Evolutionary conservation across 345 rosid genomes (phyloP).

Genomic region (Cochlearia excelsa): DNA sequence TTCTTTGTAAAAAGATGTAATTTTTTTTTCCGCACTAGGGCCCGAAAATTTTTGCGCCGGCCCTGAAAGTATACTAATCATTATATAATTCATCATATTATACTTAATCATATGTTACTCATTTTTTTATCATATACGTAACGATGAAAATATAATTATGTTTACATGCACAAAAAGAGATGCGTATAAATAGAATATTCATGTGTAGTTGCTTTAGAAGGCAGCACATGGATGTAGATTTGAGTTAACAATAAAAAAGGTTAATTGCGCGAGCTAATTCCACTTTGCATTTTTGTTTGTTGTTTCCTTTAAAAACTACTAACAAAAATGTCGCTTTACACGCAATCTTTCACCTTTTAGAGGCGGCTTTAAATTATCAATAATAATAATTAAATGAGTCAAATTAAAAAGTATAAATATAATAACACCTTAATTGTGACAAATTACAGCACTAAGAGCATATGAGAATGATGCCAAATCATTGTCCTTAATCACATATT

Average conservation of each 20-base stretch:
- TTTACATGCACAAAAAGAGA: slow-evolving; percentile 24
- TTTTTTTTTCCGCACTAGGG: too few species aligned
- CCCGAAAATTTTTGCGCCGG: too few species aligned
- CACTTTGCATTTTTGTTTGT: slow-evolving; percentile 22
- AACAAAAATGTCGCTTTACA: slow-evolving; percentile 29
- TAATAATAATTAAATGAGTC: slow-evolving; percentile 23
- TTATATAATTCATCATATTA: too few species aligned
- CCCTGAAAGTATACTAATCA: too few species aligned
- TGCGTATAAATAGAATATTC: slow-evolving; percentile 22
- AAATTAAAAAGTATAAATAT: slow-evolving; percentile 18
- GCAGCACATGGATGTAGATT: slow-evolving; percentile 33
- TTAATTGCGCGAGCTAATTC: slow-evolving; percentile 7
- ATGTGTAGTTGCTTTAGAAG: slow-evolving; percentile 35
- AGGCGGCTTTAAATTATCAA: slow-evolving; percentile 28
- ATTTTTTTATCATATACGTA: neutral
- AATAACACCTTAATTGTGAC: slow-evolving; percentile 6
- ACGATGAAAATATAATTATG: slow-evolving; percentile 9
- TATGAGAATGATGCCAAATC: slow-evolving; percentile 24
- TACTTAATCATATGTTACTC: too few species aligned
- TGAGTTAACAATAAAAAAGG: slow-evolving; percentile 8
- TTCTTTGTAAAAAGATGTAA: too few species aligned
- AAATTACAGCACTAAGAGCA: slow-evolving; percentile 31
- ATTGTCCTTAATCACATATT: slow-evolving; percentile 12
- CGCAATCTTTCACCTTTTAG: slow-evolving; percentile 16
- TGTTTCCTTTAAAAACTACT: slow-evolving; percentile 23